Percentiles rank a stretch among this genome's conserved stretches.
phyloP scores from a whole-genome alignment of 352 stramenopile species.

The Blastocystis sp. region DNA sequence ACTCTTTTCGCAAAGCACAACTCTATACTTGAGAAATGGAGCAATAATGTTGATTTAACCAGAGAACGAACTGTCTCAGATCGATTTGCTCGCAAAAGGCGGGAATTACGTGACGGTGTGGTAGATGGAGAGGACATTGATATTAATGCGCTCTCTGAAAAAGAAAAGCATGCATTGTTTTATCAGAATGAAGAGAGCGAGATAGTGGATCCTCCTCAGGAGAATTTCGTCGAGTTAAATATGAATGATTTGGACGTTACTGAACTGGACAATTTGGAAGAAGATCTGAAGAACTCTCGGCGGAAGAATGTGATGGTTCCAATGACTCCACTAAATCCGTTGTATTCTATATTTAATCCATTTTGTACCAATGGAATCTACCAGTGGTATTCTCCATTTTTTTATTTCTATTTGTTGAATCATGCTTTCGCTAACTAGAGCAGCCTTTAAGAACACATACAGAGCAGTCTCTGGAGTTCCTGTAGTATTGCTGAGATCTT shows the following conservation, averaged over 20 bases:
- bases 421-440: neutral
- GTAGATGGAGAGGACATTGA: neutral
- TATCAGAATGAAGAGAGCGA: slow-evolving; percentile 22
- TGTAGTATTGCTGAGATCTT: neutral
- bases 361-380: neutral
- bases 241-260: neutral
- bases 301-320: neutral
- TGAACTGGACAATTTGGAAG: neutral
- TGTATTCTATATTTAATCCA: neutral
- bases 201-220: neutral
- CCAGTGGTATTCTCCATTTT: neutral
- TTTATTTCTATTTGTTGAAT: neutral
- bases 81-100: neutral
- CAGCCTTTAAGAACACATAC: neutral
- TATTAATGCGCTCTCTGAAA: neutral
- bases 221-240: neutral
- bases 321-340: neutral
- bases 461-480: neutral
- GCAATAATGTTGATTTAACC: neutral
- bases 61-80: neutral
- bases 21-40: neutral
- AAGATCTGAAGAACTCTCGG: neutral
- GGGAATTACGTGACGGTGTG: neutral
- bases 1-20: neutral
- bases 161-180: slow-evolving; percentile 13